Conservation (phyloP, 2,329 filamentous ascomycete species). For the Lachnellula subtilissima region DNA sequence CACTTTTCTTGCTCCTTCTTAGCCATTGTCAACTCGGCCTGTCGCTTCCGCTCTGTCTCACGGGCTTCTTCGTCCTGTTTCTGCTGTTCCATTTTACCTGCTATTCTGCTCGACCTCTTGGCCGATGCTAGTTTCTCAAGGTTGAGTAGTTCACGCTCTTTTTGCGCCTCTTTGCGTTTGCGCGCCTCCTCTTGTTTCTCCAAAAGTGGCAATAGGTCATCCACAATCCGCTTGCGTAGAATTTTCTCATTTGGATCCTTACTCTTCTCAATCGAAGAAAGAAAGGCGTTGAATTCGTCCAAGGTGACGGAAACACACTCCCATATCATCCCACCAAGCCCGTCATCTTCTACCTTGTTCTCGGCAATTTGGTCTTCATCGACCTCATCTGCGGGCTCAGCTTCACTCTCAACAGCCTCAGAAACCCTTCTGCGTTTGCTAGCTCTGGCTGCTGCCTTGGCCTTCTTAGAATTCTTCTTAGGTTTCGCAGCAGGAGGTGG, state of each 20-base stretch:
- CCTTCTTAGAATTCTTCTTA: conserved; percentile 62
- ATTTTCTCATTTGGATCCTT: conserved; percentile 82
- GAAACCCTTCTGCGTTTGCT: conserved; percentile 67
- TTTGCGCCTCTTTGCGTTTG: conserved; percentile 62
- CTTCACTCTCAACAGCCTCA: conserved; percentile 36
- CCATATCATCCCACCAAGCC: conserved; percentile 76
- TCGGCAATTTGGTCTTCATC: conserved; percentile 37
- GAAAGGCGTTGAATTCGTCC: conserved; percentile 67
- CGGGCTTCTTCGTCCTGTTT: conserved; percentile 65
- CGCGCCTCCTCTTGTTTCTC: conserved; percentile 72
- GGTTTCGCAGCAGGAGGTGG: conserved; percentile 53
- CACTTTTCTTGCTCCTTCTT: conserved; percentile 62
- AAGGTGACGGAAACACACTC: conserved; percentile 84
- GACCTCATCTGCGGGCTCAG: conserved; percentile 36
- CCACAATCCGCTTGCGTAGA: conserved; percentile 64
- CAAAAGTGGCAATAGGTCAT: conserved; percentile 78
- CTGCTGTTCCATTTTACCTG: conserved; percentile 73
- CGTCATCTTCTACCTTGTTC: conserved; percentile 49
- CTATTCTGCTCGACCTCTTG: conserved; percentile 87
- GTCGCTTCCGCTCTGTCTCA: conserved; percentile 64
- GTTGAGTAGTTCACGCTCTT: conserved; percentile 74
- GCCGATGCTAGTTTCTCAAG: conserved; percentile 86
- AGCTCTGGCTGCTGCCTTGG: conserved; percentile 57
- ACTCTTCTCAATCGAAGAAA: conserved; percentile 67
- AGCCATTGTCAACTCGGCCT: conserved; percentile 59